Conservation (phyloP, 169 alveolate species). For the Plasmodium billcollinsi region DNA sequence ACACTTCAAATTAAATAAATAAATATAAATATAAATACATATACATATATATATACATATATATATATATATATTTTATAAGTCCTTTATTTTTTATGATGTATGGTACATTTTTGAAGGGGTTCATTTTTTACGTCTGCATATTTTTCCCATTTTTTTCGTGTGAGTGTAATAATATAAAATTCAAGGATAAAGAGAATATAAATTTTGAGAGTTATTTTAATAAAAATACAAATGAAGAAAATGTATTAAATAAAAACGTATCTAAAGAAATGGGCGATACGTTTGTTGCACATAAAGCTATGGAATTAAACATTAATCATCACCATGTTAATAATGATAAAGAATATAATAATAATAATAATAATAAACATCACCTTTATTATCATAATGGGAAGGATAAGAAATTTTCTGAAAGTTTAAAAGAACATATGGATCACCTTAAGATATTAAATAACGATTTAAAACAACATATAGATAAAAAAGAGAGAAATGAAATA, state of each 20-base stretch:
- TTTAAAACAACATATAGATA: slow-evolving; percentile 13
- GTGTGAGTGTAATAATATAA: slow-evolving; percentile 14
- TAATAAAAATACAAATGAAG: not conserved
- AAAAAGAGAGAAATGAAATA: not conserved
- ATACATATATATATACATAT: too few species aligned
- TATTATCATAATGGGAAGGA: too few species aligned
- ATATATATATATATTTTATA: not conserved
- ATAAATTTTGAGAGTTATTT: not conserved
- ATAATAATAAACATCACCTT: not conserved
- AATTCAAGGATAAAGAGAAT: slow-evolving; percentile 23
- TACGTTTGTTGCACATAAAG: not conserved
- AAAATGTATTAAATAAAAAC: slow-evolving; percentile 3
- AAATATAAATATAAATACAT: too few species aligned
- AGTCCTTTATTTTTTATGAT: slow-evolving; percentile 6
- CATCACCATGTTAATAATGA: slow-evolving; percentile 16
- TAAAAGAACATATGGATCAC: slow-evolving; percentile 9
- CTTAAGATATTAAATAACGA: slow-evolving; percentile 14
- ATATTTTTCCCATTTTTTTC: slow-evolving; percentile 4
- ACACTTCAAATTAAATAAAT: too few species aligned
- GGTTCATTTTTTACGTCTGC: slow-evolving; percentile 12
- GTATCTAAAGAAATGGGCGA: not conserved
- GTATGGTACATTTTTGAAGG: slow-evolving; percentile 12
- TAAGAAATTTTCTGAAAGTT: too few species aligned
- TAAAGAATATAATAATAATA: not conserved
- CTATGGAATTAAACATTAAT: not conserved